Percentiles rank a stretch among this genome's conserved stretches.
Conservation (phyloP, 2,329 filamentous ascomycete genomes). For the Ascomycota sp. region DNA sequence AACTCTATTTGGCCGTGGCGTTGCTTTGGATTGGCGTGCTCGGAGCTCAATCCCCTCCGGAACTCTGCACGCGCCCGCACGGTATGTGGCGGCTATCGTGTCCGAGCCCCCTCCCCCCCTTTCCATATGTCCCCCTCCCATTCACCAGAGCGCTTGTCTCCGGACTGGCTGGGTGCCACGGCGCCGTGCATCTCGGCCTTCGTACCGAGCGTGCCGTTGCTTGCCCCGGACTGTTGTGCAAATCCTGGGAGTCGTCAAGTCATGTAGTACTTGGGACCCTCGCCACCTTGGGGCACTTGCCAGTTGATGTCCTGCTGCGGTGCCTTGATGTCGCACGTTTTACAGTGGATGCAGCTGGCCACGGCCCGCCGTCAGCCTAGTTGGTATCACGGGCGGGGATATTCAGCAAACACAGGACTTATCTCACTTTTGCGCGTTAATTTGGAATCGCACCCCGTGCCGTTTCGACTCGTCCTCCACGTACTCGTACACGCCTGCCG, state of each 20-base stretch:
- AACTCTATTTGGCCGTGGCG: background rate
- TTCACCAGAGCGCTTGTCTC: background rate
- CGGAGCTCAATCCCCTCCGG: background rate
- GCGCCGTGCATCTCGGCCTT: too few relatives aligned
- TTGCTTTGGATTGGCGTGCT: background rate
- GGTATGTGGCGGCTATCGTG: too few relatives aligned
- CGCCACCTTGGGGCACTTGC: constrained; percentile 85
- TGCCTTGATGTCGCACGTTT: constrained; percentile 98
- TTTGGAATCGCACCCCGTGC: constrained; percentile 85
- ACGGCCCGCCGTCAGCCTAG: background rate
- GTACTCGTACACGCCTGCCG: constrained; percentile 94
- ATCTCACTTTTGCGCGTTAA: constrained; percentile 86
- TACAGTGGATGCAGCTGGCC: constrained; percentile 87
- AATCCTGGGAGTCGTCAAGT: constrained; percentile 17
- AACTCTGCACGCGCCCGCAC: too few relatives aligned
- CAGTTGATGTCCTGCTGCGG: constrained; percentile 95
- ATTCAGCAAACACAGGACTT: background rate
- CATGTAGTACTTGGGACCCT: constrained; percentile 53
- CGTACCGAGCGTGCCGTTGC: too few relatives aligned
- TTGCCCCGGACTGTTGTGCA: background rate
- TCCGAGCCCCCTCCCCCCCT: background rate
- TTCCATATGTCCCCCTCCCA: background rate
- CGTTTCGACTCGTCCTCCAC: constrained; percentile 78
- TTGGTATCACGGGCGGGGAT: constrained; percentile 1
- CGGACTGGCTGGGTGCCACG: too few relatives aligned